These are phyloP conservation scores for Trichoderma semiorbis DNA, from an alignment of 2,329 filamentous ascomycete species.

Conservation along the genomic window DNA sequence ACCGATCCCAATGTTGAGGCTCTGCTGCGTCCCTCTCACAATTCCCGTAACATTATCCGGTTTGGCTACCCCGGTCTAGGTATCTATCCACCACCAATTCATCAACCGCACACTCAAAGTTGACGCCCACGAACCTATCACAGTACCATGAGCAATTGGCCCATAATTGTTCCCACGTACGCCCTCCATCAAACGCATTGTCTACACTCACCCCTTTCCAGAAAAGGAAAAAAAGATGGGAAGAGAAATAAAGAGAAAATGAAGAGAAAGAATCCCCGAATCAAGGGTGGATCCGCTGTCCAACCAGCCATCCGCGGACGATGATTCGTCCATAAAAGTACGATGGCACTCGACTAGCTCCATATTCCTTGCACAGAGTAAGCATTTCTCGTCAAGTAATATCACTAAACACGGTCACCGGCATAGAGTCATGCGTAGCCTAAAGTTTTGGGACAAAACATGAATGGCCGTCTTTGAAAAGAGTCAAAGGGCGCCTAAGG, in stretches of 20 bases:
- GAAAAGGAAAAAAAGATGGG: background rate
- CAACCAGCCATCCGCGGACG: background rate
- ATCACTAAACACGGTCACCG: background rate
- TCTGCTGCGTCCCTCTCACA: background rate
- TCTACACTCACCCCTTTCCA: background rate
- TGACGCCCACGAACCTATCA: background rate
- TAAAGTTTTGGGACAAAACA: background rate
- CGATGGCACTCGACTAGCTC: background rate
- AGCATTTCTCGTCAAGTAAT: conserved; percentile 1
- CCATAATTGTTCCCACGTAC: background rate
- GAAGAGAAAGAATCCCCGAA: background rate
- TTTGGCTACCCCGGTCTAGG: background rate
- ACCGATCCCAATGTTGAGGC: background rate
- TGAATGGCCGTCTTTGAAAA: background rate
- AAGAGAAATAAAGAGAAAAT: background rate
- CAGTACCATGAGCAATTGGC: background rate
- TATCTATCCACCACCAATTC: background rate
- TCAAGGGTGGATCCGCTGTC: background rate
- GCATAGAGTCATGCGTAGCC: background rate
- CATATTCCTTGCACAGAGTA: background rate
- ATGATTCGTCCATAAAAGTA: background rate
- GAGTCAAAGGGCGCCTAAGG: background rate
- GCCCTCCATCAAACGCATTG: background rate
- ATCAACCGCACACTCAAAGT: background rate
- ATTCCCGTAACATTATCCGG: background rate